Base-by-base conservation (phyloP, 2,329 filamentous ascomycete species). In the Aspergillus novofumigatus region DNA sequence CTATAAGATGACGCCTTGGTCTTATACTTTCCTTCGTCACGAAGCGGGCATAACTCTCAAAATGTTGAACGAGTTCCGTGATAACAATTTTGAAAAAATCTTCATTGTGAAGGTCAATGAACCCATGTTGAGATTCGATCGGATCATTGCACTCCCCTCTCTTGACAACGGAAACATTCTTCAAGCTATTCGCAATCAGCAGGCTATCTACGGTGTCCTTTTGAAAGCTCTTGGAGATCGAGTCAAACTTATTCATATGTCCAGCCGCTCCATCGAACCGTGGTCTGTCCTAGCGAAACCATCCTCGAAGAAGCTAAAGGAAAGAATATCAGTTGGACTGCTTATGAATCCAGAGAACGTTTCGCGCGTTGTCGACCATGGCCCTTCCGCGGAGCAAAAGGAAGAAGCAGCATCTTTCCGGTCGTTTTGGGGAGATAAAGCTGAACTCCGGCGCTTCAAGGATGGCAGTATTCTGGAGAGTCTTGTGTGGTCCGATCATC, bases 381-480 rank as follows among this genome's bases (percentile, higher is more conserved):
- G 94, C 0, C 94, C 94, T 4, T 78, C 88, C 1, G 90, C 91
- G 1, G 92, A 97, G 69, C 84, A 94, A 59, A 92, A 93, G 73
- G 86, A 89, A 62, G 90, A 91, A 61, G 89, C 92, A 25, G 86
- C 86, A 9, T 82, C 82, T 32, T 99, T 97, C 72, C 89, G 91
- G 38, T 85, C 87, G 35, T 97, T 99, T 71, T 99, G 95, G 94
- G 94, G 93, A 6, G 88, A 93, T 9, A 96, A 94, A 71, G 85
- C 94, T 1, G 94, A 99, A 72, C 81, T 99, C 49, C 86, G 94
- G 62, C 89, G 94, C 21, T 99, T 99, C 80, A 95, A 92, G 67
- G 92, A 97, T 68, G 94, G 94, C 23, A 93, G 88, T 65, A 97
- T 99, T 63, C 81, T 92, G 8, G 95, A 99, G 73, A 96, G 90